phyloP scores from a whole-genome alignment of 75 land plant species.

The Pinus taeda region DNA sequence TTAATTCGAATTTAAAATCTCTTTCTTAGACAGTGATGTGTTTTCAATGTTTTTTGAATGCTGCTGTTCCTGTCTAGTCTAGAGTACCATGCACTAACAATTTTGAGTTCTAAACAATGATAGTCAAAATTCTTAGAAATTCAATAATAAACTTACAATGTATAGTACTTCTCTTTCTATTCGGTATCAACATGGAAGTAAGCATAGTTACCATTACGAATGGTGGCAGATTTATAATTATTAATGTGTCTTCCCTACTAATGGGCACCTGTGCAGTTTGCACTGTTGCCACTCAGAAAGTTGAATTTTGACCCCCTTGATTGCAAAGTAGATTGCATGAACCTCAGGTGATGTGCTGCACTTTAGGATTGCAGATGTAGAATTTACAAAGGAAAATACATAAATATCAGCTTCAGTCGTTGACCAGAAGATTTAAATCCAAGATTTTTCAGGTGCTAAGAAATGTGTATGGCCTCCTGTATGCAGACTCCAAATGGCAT shows the following conservation, averaged over 20 bases:
- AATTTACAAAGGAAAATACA: too few species aligned
- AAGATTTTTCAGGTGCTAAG: background rate
- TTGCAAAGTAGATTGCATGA: background rate
- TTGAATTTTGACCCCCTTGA: background rate
- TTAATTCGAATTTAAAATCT: background rate
- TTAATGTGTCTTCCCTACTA: background rate
- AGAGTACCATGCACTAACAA: background rate
- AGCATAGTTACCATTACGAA: background rate
- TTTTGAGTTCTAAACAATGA: background rate
- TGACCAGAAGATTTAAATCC: background rate
- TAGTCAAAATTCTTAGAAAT: background rate
- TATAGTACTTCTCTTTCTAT: background rate
- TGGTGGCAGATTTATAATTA: too few species aligned
- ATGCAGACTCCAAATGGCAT: background rate
- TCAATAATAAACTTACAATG: background rate
- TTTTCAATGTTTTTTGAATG: background rate
- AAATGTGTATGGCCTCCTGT: background rate
- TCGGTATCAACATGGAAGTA: background rate
- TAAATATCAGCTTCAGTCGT: too few species aligned
- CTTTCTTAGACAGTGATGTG: background rate
- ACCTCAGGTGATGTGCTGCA: background rate
- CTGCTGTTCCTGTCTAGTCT: background rate
- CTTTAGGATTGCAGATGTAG: background rate
- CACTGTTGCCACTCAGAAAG: background rate
- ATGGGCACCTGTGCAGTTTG: too few species aligned